phyloP scores from a whole-genome alignment of 2,329 filamentous ascomycete species.

The Graphium sp. region DNA sequence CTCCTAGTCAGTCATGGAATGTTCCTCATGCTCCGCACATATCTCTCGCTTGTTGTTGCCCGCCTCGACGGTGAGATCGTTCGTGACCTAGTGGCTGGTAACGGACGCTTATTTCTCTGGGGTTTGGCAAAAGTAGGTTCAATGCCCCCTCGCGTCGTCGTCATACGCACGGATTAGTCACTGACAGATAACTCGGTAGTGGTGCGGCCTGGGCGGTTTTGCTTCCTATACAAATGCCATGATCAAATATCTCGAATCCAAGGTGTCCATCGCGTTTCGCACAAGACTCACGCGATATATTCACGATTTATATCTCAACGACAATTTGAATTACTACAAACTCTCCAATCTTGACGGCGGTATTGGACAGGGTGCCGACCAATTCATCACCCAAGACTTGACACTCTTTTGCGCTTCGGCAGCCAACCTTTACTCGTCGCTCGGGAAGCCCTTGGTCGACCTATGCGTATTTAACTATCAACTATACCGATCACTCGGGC shows the following conservation, averaged over 20 bases:
- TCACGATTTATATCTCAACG: conserved; percentile 89
- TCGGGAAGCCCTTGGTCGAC: conserved; percentile 97
- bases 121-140: conserved; percentile 58
- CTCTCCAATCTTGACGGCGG: conserved; percentile 84
- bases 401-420: conserved; percentile 90
- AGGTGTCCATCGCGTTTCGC: conserved; percentile 95
- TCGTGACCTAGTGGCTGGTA: conserved; percentile 85
- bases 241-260: conserved; percentile 97
- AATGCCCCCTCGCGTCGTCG: not conserved
- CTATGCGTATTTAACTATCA: conserved; percentile 97
- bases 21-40: conserved; percentile 83
- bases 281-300: conserved; percentile 92
- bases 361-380: conserved; percentile 79
- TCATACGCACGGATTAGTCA: not conserved
- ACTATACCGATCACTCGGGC: conserved; percentile 78
- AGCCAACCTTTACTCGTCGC: conserved; percentile 81
- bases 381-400: conserved; percentile 94
- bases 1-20: conserved; percentile 74
- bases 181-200: conserved; percentile 23
- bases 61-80: conserved; percentile 92
- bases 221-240: conserved; percentile 96
- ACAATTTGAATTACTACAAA: conserved; percentile 93
- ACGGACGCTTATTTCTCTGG: conserved; percentile 74
- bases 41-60: conserved; percentile 84
- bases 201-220: conserved; percentile 84